Conservation (phyloP, 2,329 filamentous ascomycete species). For the Calonectria ilicicola region DNA sequence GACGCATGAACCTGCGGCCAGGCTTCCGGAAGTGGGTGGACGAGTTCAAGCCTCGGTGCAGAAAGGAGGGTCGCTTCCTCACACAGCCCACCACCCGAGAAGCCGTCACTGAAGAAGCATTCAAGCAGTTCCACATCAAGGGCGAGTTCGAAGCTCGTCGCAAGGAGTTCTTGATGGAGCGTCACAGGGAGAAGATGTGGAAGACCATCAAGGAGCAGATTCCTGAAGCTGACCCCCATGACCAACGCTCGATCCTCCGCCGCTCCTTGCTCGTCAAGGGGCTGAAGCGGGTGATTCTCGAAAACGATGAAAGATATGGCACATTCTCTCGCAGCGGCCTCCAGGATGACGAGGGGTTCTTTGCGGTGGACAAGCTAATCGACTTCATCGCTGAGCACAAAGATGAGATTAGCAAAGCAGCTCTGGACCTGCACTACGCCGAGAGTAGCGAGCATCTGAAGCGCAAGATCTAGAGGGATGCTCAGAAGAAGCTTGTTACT, state of each 20-base stretch:
- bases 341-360: constrained; percentile 55
- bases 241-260: constrained; percentile 41
- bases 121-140: constrained; percentile 61
- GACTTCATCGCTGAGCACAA: constrained; percentile 56
- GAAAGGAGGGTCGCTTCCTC: constrained; percentile 52
- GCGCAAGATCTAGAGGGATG: constrained; percentile 20
- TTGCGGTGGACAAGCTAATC: constrained; percentile 54
- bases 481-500: not conserved
- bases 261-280: constrained; percentile 54
- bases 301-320: constrained; percentile 55
- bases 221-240: constrained; percentile 41
- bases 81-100: constrained; percentile 51
- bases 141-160: constrained; percentile 58
- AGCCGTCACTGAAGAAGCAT: constrained; percentile 63
- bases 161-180: constrained; percentile 54
- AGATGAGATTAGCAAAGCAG: constrained; percentile 50
- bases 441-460: constrained; percentile 17
- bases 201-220: constrained; percentile 57
- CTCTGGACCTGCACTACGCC: constrained; percentile 43
- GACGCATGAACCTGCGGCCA: constrained; percentile 65
- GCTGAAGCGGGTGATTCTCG: constrained; percentile 63
- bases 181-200: constrained; percentile 57
- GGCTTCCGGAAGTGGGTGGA: constrained; percentile 72
- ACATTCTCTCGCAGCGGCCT: constrained; percentile 43
- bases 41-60: constrained; percentile 70